Base-by-base conservation (phyloP, 148 eudicot species). In the Pharnaceum exiguum region DNA sequence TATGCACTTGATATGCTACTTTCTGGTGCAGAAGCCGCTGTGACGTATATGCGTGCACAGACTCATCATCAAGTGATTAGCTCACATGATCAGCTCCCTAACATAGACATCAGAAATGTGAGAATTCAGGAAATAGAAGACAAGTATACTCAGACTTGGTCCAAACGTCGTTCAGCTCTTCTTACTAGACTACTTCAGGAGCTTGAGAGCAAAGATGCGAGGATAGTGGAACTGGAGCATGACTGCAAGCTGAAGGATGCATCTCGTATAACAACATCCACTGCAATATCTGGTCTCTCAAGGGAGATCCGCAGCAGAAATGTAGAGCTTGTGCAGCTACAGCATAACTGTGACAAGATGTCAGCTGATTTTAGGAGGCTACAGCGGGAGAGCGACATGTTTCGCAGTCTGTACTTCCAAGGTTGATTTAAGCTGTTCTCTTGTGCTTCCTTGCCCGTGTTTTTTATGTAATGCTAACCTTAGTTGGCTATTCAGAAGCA, bases 171-270 rank as follows among this genome's bases (percentile, higher is more conserved):
- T 25, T 33, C 53, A 37, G 9, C 9, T 1, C 9, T 55, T 26
- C 8, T 65, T 11, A 15, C 22, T 7, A 44, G 60, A 27, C 68
- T 64, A 33, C 45, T 43, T 45, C 33, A 43, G 9, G 46, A 55
- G 35, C 16, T 65, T 10, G 55, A 55, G 27, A 2, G 7, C 29
- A 60, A 44, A 55, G 27, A 19, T 3, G 18, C 55, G 61, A 65
- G 22, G 60, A 55, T 55, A 16, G 45, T 10, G 11, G 61, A 35
- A 36, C 47, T 65, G 60, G 47, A 65, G 61, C 29, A 21, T 15
- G 43, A 55, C 37, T 17, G 35, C 59, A 15, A 18, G 32, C 23
- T 35, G 35, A 65, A 55, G 26, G 53, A 53, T 33, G 61, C 61
- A 13, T 37, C 54, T 13, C 56, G 23, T 55, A 11, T 16, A 11